phyloP scores from a whole-genome alignment of 2,329 filamentous ascomycete species.

The Penicillium thymicola region DNA sequence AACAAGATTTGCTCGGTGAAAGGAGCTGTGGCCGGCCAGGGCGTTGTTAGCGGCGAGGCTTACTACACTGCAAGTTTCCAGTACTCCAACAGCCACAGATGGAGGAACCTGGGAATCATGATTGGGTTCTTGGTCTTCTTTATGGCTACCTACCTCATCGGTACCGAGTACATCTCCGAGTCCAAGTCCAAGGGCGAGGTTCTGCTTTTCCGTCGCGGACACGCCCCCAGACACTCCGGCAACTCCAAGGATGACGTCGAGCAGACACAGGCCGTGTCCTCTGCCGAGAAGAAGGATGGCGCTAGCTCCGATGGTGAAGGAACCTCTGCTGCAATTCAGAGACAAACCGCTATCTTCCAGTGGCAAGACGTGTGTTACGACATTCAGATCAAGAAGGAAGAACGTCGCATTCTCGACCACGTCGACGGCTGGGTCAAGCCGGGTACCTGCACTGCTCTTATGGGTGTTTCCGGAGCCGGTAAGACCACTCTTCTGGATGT shows the following conservation, averaged over 20 bases:
- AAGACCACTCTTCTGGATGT: slow-evolving; percentile 90
- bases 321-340: slow-evolving; percentile 49
- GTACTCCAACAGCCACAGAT: slow-evolving; percentile 60
- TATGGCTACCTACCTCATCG: slow-evolving; percentile 59
- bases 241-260: slow-evolving; percentile 29
- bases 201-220: slow-evolving; percentile 69
- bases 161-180: slow-evolving; percentile 60
- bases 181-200: slow-evolving; percentile 75
- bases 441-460: slow-evolving; percentile 81
- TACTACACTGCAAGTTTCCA: slow-evolving; percentile 56
- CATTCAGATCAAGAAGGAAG: slow-evolving; percentile 73
- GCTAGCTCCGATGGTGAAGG: slow-evolving; percentile 20
- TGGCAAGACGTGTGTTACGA: slow-evolving; percentile 84
- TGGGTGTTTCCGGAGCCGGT: slow-evolving; percentile 88
- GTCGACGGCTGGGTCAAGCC: slow-evolving; percentile 94
- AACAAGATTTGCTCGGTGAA: slow-evolving; percentile 57
- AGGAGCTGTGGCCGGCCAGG: slow-evolving; percentile 55
- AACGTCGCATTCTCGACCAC: slow-evolving; percentile 73
- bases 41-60: slow-evolving; percentile 55
- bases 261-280: slow-evolving; percentile 18
- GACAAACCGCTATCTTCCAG: slow-evolving; percentile 75
- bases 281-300: slow-evolving; percentile 35
- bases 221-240: slow-evolving; percentile 47
- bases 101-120: slow-evolving; percentile 68
- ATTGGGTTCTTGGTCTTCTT: slow-evolving; percentile 64